Evolutionary conservation across 2,329 filamentous ascomycete genomes (phyloP).

Genomic region (Chaetomiaceae sp.): DNA sequence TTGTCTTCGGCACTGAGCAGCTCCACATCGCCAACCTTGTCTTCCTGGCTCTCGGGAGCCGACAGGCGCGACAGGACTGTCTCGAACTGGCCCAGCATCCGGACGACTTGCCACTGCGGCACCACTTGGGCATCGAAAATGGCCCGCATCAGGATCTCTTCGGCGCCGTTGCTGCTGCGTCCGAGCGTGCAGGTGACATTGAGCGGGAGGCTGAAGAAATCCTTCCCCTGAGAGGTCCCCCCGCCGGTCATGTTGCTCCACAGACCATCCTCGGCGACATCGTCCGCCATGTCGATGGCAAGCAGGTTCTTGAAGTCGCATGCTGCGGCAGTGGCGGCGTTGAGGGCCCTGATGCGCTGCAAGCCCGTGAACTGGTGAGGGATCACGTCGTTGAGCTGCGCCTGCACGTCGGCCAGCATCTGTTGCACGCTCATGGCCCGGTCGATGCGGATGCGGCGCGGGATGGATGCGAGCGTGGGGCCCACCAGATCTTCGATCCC

Average conservation of each 20-base stretch:
- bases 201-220: constrained; percentile 27
- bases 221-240: constrained; percentile 20
- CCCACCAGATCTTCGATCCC: constrained; percentile 24
- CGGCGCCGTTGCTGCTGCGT: neutral
- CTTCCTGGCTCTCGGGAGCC: neutral
- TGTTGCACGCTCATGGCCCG: constrained; percentile 6
- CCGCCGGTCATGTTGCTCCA: constrained; percentile 23
- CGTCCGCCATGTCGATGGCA: constrained; percentile 20
- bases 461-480: constrained; percentile 24
- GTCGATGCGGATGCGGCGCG: constrained; percentile 18
- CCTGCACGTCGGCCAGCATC: constrained; percentile 15
- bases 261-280: constrained; percentile 14
- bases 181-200: constrained; percentile 24
- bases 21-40: constrained; percentile 7
- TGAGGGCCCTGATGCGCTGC: constrained; percentile 21
- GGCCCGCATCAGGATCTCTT: constrained; percentile 17
- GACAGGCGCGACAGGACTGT: constrained; percentile 14
- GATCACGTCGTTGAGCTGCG: constrained; percentile 18
- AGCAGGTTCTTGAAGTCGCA: constrained; percentile 26
- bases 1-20: constrained; percentile 21
- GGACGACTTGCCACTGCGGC: constrained; percentile 20
- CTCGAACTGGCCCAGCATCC: constrained; percentile 23
- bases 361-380: constrained; percentile 24
- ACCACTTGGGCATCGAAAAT: constrained; percentile 23
- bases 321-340: constrained; percentile 6